Base-by-base conservation (phyloP, 2,329 filamentous ascomycete species). In the Ceratocystis diversiconidia region DNA sequence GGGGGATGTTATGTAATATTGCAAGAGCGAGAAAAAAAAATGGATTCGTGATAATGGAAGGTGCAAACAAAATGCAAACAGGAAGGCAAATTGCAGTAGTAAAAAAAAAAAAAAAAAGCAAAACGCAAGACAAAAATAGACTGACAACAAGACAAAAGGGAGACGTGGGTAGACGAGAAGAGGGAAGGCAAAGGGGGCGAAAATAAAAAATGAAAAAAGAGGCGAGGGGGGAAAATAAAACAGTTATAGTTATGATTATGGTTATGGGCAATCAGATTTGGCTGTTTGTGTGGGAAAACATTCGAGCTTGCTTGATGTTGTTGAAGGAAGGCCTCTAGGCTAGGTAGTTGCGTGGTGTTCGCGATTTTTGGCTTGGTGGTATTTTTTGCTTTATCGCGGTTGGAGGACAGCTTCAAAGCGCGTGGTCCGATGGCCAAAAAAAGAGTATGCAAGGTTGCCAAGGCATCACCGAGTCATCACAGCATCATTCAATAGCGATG, bases 131-230 rank as follows among this genome's bases (percentile, higher is more conserved):
- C 65, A 69, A 66, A 69, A 57, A 64, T 55, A 59, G 63, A 64
- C 48, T 65, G 32, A 67, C 57, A 62, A 67, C 60, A 64, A 65
- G 50, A 43, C 67, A 67, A 69, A 52, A 65, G 68, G 61, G 41
- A 68, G 48, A 28, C 44, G 32, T 12, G 30, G 30, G 69, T 64
- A 28, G 48, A 28, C 52, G 25, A 57, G 28, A 17, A n/a, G 52
- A 68, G 67, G 69, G 30, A 55, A 59, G 25, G 64, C 65, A 69
- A 63, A 62, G 65, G 67, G 64, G 61, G 63, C 52, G 59, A 67
- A 44, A 68, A 44, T 19, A 46, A 46, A 46, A 46, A 44, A 63
- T 46, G 15, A 52, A 55, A 63, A 41, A 44, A 30, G n/a, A 55
- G 62, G 5, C 62, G 8, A 57, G 36, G 36, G 36, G 36, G 36